phyloP scores from a whole-genome alignment of 2,329 filamentous ascomycete species.

The Hypoxylon sp. region DNA sequence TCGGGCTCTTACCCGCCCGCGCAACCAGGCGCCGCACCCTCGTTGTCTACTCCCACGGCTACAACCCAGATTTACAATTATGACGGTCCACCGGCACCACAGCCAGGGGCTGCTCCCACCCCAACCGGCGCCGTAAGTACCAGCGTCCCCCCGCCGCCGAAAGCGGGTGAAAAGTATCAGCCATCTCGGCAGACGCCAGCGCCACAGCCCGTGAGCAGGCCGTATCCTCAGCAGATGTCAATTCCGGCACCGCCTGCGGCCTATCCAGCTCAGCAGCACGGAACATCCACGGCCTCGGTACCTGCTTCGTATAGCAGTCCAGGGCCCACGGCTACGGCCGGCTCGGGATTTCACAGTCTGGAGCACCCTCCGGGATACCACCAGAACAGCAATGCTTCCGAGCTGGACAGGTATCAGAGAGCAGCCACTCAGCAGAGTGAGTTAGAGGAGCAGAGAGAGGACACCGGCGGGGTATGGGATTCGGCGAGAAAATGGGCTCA shows the following conservation, averaged over 20 bases:
- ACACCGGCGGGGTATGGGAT: constrained; percentile 63
- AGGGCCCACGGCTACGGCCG: constrained; percentile 45
- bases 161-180: constrained; percentile 59
- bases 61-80: constrained; percentile 50
- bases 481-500: constrained; percentile 69
- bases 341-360: constrained; percentile 48
- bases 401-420: constrained; percentile 61
- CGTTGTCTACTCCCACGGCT: constrained; percentile 59
- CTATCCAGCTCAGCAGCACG: constrained; percentile 57
- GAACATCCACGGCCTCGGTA: constrained; percentile 56
- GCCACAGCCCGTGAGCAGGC: constrained; percentile 48
- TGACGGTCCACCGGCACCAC: constrained; percentile 63
- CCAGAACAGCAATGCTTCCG: constrained; percentile 66
- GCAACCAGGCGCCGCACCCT: constrained; percentile 61
- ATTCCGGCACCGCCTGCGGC: constrained; percentile 60
- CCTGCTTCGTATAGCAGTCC: constrained; percentile 50
- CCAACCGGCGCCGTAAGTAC: constrained; percentile 51
- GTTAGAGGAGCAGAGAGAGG: constrained; percentile 44
- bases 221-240: constrained; percentile 62
- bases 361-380: constrained; percentile 67
- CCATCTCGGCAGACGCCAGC: constrained; percentile 51
- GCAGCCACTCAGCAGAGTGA: constrained; percentile 54
- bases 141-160: constrained; percentile 64
- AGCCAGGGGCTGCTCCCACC: constrained; percentile 67
- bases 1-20: constrained; percentile 55